phyloP scores from a whole-genome alignment of 768 basidiomycete species.

The Porpolomopsis calyptriformis region DNA sequence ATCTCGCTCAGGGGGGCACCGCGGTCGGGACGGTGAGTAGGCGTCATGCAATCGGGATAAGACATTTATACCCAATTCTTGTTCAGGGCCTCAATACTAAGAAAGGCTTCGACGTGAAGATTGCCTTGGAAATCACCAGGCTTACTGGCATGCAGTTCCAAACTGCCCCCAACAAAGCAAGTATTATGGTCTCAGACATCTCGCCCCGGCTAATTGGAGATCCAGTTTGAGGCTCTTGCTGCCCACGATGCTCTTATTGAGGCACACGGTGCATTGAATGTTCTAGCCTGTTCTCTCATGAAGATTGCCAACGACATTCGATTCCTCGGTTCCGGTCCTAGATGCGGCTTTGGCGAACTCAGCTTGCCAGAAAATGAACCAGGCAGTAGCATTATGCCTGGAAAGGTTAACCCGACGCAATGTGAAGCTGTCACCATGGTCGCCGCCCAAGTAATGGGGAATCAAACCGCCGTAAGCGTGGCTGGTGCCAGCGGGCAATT shows the following conservation, averaged over 20 bases:
- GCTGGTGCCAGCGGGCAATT: conserved; percentile 96
- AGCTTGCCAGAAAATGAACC: conserved; percentile 97
- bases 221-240: conserved; percentile 92
- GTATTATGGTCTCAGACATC: conserved; percentile 3
- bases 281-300: conserved; percentile 93
- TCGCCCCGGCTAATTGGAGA: conserved; percentile 3
- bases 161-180: conserved; percentile 96
- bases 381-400: conserved; percentile 98
- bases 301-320: conserved; percentile 99
- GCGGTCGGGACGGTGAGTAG: conserved; percentile 88
- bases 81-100: conserved; percentile 89
- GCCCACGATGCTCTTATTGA: conserved; percentile 98
- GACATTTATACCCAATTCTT: conserved; percentile 7
- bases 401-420: conserved; percentile 99
- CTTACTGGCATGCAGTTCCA: conserved; percentile 85
- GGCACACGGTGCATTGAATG: conserved; percentile 93
- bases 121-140: conserved; percentile 85
- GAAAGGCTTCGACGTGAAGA: conserved; percentile 90
- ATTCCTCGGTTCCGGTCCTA: conserved; percentile 93
- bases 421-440: conserved; percentile 99
- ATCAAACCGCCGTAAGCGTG: conserved; percentile 85
- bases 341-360: conserved; percentile 94
- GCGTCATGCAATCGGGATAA: neutral
- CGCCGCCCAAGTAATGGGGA: conserved; percentile 96
- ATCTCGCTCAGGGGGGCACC: conserved; percentile 95